Conservation (phyloP, 306 rosid species). For the Cucumis cinereus region DNA sequence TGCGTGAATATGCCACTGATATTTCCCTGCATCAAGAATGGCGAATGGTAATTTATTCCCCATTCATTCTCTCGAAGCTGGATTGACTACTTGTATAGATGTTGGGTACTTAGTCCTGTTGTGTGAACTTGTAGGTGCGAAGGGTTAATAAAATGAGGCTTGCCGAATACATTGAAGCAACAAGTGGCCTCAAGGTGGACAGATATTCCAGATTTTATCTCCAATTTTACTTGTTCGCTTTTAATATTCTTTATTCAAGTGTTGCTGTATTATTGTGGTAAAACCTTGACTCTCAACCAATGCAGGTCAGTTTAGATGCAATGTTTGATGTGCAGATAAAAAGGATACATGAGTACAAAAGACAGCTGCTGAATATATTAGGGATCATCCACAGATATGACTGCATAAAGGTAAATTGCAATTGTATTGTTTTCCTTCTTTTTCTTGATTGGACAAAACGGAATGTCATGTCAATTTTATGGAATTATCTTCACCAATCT, state of each 20-base stretch:
- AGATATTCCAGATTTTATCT: neutral
- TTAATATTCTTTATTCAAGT: neutral
- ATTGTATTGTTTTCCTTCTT: neutral
- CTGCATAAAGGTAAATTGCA: slow-evolving; percentile 48
- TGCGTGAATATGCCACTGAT: slow-evolving; percentile 42
- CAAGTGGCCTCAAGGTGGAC: slow-evolving; percentile 58
- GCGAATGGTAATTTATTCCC: slow-evolving; percentile 39
- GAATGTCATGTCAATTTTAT: neutral
- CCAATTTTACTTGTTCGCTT: neutral
- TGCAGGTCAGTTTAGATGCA: slow-evolving; percentile 70
- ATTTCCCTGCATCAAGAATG: slow-evolving; percentile 44
- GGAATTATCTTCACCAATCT: neutral
- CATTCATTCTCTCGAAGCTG: neutral
- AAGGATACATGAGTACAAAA: slow-evolving; percentile 72
- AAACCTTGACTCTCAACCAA: slow-evolving; percentile 6
- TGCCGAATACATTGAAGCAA: slow-evolving; percentile 60
- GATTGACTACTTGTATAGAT: neutral
- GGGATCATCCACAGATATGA: slow-evolving; percentile 68
- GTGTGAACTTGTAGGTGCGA: slow-evolving; percentile 37
- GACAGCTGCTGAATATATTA: slow-evolving; percentile 61
- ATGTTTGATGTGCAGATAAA: slow-evolving; percentile 77
- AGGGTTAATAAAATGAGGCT: slow-evolving; percentile 62
- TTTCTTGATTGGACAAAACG: neutral
- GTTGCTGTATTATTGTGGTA: slow-evolving; percentile 7
- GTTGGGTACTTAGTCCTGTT: neutral